Conservation (phyloP, 208 protist species). For the Leptomonas pyrrhocoris region DNA sequence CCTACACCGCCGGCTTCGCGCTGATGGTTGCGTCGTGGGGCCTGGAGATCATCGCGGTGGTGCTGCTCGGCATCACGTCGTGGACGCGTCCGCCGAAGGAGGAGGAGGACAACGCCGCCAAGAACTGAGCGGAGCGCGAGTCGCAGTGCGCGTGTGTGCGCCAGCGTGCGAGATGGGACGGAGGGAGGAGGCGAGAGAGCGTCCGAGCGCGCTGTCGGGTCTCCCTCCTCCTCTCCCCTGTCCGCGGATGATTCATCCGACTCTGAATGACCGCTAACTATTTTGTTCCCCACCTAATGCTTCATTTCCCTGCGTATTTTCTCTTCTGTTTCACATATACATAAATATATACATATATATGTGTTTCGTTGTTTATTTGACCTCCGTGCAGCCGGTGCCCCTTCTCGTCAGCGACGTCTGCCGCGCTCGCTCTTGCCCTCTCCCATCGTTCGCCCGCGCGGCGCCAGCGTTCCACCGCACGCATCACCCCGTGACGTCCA, state of each 20-base stretch:
- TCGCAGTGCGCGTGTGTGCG: neutral
- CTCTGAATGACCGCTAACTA: neutral
- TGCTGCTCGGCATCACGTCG: constrained; percentile 23
- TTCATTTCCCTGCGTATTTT: neutral
- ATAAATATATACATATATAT: neutral
- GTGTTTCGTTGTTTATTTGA: neutral
- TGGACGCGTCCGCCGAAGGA: constrained; percentile 30
- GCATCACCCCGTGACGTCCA: neutral
- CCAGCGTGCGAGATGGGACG: neutral
- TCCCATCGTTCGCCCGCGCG: neutral
- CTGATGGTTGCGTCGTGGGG: constrained; percentile 47
- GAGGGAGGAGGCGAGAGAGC: neutral
- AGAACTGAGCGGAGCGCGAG: constrained; percentile 10
- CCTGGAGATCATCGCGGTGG: constrained; percentile 41
- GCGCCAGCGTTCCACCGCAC: neutral
- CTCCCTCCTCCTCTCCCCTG: neutral
- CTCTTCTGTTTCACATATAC: neutral
- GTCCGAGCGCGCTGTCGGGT: neutral
- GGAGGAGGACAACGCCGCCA: constrained; percentile 26
- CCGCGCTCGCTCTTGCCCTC: constrained; percentile 18
- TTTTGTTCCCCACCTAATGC: constrained; percentile 2
- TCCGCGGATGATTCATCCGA: neutral
- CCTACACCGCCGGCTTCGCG: constrained; percentile 49
- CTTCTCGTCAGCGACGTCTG: neutral
- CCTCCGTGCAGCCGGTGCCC: neutral